Conservation (phyloP, 2,329 filamentous ascomycete species). For the Microdochium trichocladiopsis region DNA sequence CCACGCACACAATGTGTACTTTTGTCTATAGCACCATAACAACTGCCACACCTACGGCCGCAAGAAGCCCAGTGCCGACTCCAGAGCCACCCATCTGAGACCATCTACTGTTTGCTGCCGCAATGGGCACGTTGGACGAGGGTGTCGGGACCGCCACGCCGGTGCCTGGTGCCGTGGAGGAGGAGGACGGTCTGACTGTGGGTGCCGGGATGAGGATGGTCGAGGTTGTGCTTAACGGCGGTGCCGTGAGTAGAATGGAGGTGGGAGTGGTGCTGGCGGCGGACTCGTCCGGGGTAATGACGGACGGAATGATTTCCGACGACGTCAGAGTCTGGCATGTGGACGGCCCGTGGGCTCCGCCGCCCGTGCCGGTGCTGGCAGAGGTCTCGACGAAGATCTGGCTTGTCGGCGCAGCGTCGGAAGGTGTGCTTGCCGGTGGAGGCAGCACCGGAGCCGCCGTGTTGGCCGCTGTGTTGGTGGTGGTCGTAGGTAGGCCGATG, state of each 20-base stretch:
- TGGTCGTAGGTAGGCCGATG: constrained; percentile 3
- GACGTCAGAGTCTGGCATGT: constrained; percentile 6
- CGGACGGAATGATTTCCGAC: constrained; percentile 1
- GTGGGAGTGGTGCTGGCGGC: constrained; percentile 1
- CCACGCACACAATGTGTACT: too few species aligned
- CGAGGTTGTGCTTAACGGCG: constrained; percentile 1
- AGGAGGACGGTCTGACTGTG: not conserved
- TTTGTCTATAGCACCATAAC: too few species aligned
- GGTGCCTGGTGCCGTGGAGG: not conserved
- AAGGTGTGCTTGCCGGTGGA: constrained; percentile 1
- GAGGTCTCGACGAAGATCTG: constrained; percentile 3
- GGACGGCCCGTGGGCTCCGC: not conserved
- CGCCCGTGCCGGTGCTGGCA: constrained; percentile 1
- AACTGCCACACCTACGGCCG: constrained; percentile 6
- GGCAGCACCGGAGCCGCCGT: not conserved
- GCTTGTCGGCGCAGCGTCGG: constrained; percentile 6
- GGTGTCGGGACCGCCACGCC: not conserved
- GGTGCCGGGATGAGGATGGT: constrained; percentile 1
- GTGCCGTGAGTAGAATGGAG: not conserved
- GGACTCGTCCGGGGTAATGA: constrained; percentile 4
- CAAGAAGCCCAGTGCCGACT: constrained; percentile 4
- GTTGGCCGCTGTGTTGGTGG: too few species aligned
- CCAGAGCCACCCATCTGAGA: not conserved
- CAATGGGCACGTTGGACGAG: not conserved
- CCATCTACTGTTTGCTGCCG: not conserved